phyloP scores from a whole-genome alignment of 169 alveolate genomes.

The Fabrea salina region DNA sequence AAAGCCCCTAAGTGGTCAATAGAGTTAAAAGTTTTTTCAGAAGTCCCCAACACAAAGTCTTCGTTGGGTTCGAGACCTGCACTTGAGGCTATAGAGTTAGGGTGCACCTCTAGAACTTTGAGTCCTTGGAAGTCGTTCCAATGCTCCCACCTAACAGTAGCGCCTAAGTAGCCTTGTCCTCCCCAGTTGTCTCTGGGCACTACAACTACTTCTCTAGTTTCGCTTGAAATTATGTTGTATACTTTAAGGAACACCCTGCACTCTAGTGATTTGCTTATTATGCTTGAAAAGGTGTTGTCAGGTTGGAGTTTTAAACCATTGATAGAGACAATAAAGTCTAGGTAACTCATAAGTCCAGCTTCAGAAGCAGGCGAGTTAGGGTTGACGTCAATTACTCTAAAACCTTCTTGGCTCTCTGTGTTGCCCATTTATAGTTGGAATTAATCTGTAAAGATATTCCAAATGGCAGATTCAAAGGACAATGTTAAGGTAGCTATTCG shows the following conservation, averaged over 20 bases:
- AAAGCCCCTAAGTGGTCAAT: not conserved
- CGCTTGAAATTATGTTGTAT: not conserved
- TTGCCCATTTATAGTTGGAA: slow-evolving; percentile 9
- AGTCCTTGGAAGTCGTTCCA: not conserved
- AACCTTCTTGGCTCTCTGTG: slow-evolving; percentile 8
- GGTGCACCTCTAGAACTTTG: not conserved
- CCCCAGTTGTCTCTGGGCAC: slow-evolving; percentile 23
- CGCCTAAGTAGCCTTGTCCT: slow-evolving; percentile 26
- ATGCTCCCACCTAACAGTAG: slow-evolving; percentile 22
- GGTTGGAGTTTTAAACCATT: not conserved
- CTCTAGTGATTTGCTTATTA: not conserved
- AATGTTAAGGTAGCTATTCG: slow-evolving; percentile 29
- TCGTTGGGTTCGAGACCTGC: not conserved
- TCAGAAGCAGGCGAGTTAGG: slow-evolving; percentile 9
- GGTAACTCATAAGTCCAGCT: slow-evolving; percentile 21
- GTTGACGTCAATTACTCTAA: not conserved
- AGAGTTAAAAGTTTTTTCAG: not conserved
- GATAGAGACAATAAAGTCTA: slow-evolving; percentile 14
- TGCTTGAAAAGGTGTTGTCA: not conserved
- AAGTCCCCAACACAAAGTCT: slow-evolving; percentile 31
- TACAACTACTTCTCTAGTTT: not conserved
- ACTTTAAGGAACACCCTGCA: slow-evolving; percentile 23
- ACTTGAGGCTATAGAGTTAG: not conserved
- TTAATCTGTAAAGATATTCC: too few relatives aligned
- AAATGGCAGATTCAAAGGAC: too few relatives aligned